phyloP scores from a whole-genome alignment of 2,329 filamentous ascomycete genomes.

The Epichloe elymi region DNA sequence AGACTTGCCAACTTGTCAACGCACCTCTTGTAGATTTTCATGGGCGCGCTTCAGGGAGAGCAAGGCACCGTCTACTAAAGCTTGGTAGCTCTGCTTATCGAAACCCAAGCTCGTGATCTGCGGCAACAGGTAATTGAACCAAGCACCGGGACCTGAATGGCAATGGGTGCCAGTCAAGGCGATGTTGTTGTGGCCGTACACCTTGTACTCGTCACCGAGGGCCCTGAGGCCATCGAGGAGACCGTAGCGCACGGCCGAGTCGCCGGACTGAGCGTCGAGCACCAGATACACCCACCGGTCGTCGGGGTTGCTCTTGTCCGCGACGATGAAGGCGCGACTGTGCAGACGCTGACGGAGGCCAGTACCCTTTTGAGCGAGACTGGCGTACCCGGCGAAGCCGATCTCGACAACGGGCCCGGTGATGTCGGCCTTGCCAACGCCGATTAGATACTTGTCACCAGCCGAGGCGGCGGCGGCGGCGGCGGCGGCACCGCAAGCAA shows the following conservation, averaged over 20 bases:
- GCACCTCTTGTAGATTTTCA: constrained; percentile 30
- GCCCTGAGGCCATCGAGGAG: constrained; percentile 61
- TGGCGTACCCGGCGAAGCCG: constrained; percentile 85
- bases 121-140: constrained; percentile 87
- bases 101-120: constrained; percentile 85
- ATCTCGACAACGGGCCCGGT: constrained; percentile 75
- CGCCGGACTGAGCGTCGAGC: constrained; percentile 74
- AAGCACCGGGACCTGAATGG: constrained; percentile 81
- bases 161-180: constrained; percentile 89
- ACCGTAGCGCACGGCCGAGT: constrained; percentile 79
- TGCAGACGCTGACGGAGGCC: constrained; percentile 81
- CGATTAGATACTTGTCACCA: constrained; percentile 34
- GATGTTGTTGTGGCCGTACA: constrained; percentile 69
- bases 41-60: constrained; percentile 75
- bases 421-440: constrained; percentile 45
- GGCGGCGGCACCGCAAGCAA: background rate
- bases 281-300: constrained; percentile 80
- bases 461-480: background rate
- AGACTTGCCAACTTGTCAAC: constrained; percentile 3
- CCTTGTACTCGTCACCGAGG: constrained; percentile 57
- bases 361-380: constrained; percentile 68
- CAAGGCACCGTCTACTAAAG: constrained; percentile 76
- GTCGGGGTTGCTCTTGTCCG: constrained; percentile 46
- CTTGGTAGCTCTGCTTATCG: constrained; percentile 71
- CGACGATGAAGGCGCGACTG: constrained; percentile 81